Evolutionary conservation across 1,284 basidiomycete species (phyloP).

Genomic region (Volvariella surrecta): DNA sequence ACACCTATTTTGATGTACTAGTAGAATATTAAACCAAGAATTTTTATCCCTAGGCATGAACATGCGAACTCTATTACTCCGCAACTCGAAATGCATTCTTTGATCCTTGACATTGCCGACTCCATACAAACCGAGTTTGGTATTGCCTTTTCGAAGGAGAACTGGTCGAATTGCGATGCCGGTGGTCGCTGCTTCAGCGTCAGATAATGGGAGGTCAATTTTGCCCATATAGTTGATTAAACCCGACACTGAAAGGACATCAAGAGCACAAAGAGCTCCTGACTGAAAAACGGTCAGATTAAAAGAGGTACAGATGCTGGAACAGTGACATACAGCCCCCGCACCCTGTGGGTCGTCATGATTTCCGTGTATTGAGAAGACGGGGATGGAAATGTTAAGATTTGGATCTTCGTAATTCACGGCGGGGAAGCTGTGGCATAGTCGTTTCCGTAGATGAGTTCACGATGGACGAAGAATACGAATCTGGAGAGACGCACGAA

Average conservation of each 20-base stretch:
- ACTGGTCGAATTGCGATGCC: constrained; percentile 90
- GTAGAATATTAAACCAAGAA: constrained; percentile 91
- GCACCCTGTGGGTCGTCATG: constrained; percentile 99
- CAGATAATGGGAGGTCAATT: constrained; percentile 57
- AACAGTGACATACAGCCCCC: constrained; percentile 55
- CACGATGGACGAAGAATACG: constrained; percentile 6
- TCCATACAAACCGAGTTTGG: constrained; percentile 86
- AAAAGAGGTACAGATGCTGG: neutral
- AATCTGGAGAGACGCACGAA: constrained; percentile 61
- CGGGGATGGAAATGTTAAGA: constrained; percentile 89
- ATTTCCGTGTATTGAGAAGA: constrained; percentile 99
- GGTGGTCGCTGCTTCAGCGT: constrained; percentile 55
- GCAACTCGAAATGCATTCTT: constrained; percentile 91
- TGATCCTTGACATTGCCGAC: constrained; percentile 96
- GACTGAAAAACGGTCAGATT: constrained; percentile 42
- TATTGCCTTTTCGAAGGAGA: constrained; percentile 83
- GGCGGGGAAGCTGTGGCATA: constrained; percentile 75
- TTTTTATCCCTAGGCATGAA: constrained; percentile 88
- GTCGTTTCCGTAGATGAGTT: constrained; percentile 13
- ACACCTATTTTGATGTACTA: constrained; percentile 95
- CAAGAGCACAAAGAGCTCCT: constrained; percentile 92
- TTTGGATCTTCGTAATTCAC: constrained; percentile 98
- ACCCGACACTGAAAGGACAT: constrained; percentile 90
- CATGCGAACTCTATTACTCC: constrained; percentile 92
- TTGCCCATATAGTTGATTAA: constrained; percentile 98